Conservation (phyloP, 176 grass and related monocot genomes). For the Cocos nucifera region DNA sequence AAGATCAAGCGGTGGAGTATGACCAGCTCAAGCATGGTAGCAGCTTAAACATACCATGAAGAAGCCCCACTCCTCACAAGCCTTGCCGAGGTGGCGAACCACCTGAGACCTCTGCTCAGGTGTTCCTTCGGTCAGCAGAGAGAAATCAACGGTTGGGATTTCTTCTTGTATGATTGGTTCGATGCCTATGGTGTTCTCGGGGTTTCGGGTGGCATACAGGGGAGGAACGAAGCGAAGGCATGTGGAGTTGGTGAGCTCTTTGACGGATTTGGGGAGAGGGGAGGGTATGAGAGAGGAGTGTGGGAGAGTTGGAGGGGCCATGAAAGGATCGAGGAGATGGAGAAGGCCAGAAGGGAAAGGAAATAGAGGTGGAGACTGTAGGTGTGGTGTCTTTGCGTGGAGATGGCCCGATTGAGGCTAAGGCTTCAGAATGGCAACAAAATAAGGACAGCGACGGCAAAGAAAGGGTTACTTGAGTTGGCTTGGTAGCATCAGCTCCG, state of each 20-base stretch:
- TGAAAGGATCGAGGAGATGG: no score
- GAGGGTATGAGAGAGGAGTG: not conserved
- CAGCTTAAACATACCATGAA: constrained; percentile 42
- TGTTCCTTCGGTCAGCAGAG: constrained; percentile 27
- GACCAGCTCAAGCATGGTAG: not conserved
- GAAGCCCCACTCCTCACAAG: constrained; percentile 64
- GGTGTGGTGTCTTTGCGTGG: no score
- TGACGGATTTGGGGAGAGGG: constrained; percentile 1
- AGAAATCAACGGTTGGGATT: constrained; percentile 51
- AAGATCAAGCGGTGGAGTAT: no score
- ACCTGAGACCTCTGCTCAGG: constrained; percentile 23
- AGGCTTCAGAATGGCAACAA: no score
- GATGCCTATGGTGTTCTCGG: not conserved
- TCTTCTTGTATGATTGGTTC: not conserved
- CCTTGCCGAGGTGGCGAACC: constrained; percentile 21
- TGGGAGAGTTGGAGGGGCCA: not conserved
- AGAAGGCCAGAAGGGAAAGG: no score
- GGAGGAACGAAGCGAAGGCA: not conserved
- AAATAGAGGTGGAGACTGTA: no score
- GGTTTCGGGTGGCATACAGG: not conserved
- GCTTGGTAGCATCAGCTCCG: no score
- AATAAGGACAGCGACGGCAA: no score
- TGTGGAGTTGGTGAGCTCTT: constrained; percentile 5
- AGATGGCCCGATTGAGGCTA: no score
- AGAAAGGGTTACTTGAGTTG: no score